Base-by-base conservation (phyloP, 73 alveolate species). In the Stentor roeselii region DNA sequence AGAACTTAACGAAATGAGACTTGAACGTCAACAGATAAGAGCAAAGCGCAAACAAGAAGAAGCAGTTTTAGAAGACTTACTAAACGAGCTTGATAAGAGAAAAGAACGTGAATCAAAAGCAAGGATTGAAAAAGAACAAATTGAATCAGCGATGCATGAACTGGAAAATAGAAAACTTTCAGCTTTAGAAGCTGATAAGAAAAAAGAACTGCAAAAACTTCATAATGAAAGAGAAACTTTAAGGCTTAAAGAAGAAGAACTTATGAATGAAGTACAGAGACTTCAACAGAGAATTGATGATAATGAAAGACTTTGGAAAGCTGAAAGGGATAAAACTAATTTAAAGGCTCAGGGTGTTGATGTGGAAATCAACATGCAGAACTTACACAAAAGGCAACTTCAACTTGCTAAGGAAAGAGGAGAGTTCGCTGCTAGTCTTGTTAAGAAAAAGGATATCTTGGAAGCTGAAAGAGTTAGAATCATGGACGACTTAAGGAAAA, bases 71-170 rank as follows among this genome's bases (percentile, higher is more conserved):
- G 85, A 88, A 59, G 95, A 90, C 34, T 83, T 93, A 36, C 86
- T 93, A 40, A 84, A 85, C 86, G 98, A 93, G 21, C 88, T 93
- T 31, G 95, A 93, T 87, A 40, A 42, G 42, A 86, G 84, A 39
- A 93, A 92, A 84, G 98, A 93, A 80, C 86, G 88, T 42, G 98
- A 93, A 75, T 78, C 92, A 3, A 90, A 96, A 58, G 96, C 96
- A 42, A 76, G 87, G 75, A 76, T 90, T 11, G 98, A 93, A 42
- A 93, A 93, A 84, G 98, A 93, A 75, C 93, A 90, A 42, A 93
- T 93, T 6, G 59, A 87, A 83, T 75, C 91, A 84, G 95, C 93
- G 3, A 41, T 93, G 39, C 87, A 89, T 75, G 98, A 93, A 59
- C 86, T 93, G 75, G 98, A 93, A 41, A 90, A 90, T 75, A 85